Conservation (phyloP, 768 basidiomycete genomes). For the Vararia minispora region DNA sequence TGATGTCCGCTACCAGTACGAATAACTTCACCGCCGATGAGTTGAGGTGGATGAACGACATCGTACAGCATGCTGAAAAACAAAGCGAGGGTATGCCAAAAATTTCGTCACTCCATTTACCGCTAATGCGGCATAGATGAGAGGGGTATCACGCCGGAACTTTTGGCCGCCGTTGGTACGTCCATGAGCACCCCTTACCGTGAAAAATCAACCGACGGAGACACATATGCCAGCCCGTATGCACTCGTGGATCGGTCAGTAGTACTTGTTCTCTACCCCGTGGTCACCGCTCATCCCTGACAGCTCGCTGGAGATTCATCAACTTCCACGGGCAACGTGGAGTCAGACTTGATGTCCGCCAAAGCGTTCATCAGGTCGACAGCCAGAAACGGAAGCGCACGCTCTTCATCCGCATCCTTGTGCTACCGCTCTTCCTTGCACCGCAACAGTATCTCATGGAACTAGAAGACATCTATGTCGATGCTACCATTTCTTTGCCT, state of each 20-base stretch:
- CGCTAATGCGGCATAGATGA: too few species aligned
- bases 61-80: too few species aligned
- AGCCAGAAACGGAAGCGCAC: slow-evolving; percentile 1
- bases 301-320: slow-evolving; percentile 12
- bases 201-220: too few species aligned
- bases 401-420: slow-evolving; percentile 5
- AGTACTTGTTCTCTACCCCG: too few species aligned
- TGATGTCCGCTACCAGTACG: too few species aligned
- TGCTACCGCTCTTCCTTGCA: slow-evolving; percentile 9
- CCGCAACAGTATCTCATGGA: slow-evolving; percentile 11
- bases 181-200: too few species aligned
- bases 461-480: slow-evolving; percentile 8
- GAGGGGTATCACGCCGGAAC: too few species aligned
- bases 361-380: slow-evolving; percentile 5
- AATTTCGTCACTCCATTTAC: too few species aligned
- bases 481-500: slow-evolving; percentile 4
- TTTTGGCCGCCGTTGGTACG: too few species aligned
- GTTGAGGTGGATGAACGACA: too few species aligned
- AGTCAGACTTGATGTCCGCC: slow-evolving; percentile 4
- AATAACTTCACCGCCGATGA: too few species aligned
- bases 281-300: background rate
- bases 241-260: slow-evolving; percentile 10
- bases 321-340: slow-evolving; percentile 10
- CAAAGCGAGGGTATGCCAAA: too few species aligned
- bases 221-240: slow-evolving; percentile 11